Evolutionary conservation across 768 basidiomycete genomes (phyloP), one percentile per base, ranked within the genome.

Genomic region (Wakefieldia striispora): DNA sequence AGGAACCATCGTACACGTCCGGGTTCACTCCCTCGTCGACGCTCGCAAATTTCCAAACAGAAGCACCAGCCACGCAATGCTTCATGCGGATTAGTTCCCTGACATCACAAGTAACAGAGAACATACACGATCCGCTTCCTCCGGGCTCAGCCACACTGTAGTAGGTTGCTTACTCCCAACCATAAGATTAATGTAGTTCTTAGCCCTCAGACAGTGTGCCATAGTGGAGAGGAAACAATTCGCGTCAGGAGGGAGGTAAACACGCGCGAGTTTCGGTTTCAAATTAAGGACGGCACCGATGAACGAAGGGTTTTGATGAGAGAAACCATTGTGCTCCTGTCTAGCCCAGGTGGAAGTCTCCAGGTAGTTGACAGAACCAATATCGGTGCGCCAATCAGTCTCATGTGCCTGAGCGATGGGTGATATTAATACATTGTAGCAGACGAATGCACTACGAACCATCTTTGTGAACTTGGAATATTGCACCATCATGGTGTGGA

Each of bases 391-490:
- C 92, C 92, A 95, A 2, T 69, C 70, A 7, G 83, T 86, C 59
- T 89, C 86, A 8, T 55, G 54, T 12, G 78, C 72, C 77, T 78
- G 41, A 4, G 13, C 3, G 20, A 6, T 9, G 13, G 12, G 41
- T 27, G 11, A 17, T 24, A 29, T 50, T 3, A 47, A 23, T 29
- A 7, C 8, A 24, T 47, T 13, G 7, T 33, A 40, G 12, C 42
- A 23, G 16, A 19, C n/a, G 19, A 16, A 45, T 6, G n/a, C 5
- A 43, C 9, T 20, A 56, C 72, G 49, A 5, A 79, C 87, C 79
- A 92, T 89, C 71, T 95, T 94, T 43, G 78, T 66, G 69, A 95
- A 95, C 68, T 95, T 95, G 72, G 82, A 76, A 65, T 94, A 94
- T 60, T 90, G 88, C 3, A 88, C 85, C 81, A 87, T 84, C 91